phyloP scores from a whole-genome alignment of 2,329 filamentous ascomycete species.

The Penicillium sp. region DNA sequence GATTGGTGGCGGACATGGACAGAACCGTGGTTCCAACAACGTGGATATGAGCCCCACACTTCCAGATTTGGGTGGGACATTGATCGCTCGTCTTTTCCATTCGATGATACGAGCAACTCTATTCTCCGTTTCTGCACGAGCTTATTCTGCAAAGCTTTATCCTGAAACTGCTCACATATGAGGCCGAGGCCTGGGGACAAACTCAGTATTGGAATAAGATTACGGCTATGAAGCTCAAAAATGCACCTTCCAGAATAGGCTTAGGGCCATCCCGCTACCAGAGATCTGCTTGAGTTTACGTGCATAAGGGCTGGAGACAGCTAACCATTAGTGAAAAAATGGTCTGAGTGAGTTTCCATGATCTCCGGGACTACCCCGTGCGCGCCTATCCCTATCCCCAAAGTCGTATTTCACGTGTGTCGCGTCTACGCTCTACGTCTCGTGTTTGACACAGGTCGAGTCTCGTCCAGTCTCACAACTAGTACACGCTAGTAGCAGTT shows the following conservation, averaged over 20 bases:
- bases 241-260: not conserved
- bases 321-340: not conserved
- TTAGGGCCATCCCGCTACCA: not conserved
- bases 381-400: conserved; percentile 8
- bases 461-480: too few relatives aligned
- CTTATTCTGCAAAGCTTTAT: not conserved
- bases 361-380: conserved; percentile 7
- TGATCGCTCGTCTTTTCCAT: too few relatives aligned
- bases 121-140: not conserved
- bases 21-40: not conserved
- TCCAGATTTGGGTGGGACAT: not conserved
- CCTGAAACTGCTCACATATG: not conserved
- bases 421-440: not conserved
- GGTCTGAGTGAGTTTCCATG: not conserved
- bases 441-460: not conserved
- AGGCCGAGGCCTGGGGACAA: not conserved
- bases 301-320: not conserved
- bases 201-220: not conserved
- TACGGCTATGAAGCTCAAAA: not conserved
- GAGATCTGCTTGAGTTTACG: not conserved
- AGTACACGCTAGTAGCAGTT: not conserved
- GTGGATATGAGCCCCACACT: not conserved
- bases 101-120: too few relatives aligned
- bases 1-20: not conserved
- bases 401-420: not conserved